Conservation (phyloP, 495 filamentous ascomycete species). For the Melanomma pulvis-pyrius region DNA sequence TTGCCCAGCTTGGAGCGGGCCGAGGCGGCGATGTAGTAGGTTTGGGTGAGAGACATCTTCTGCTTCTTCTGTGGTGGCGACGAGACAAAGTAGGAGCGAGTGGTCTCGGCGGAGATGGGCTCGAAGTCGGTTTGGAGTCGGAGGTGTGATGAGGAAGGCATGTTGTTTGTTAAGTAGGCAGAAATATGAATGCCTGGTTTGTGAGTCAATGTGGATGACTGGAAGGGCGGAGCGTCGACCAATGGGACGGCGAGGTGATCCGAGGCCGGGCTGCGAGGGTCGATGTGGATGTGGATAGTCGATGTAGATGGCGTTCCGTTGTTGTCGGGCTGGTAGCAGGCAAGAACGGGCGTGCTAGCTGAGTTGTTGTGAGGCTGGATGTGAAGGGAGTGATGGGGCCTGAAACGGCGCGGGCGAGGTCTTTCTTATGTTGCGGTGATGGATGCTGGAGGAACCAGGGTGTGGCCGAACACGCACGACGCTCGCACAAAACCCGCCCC, state of each 20-base stretch:
- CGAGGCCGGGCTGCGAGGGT: slow-evolving; percentile 31
- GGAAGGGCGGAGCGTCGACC: slow-evolving; percentile 21
- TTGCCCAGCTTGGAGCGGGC: slow-evolving; percentile 91
- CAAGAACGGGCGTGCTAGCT: neutral
- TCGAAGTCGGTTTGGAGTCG: slow-evolving; percentile 39
- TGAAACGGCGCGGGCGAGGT: slow-evolving; percentile 1
- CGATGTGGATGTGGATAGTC: neutral
- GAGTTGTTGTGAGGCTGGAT: neutral
- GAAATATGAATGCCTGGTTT: slow-evolving; percentile 31
- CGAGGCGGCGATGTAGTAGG: slow-evolving; percentile 95
- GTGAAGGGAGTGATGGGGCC: neutral
- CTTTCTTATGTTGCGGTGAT: slow-evolving; percentile 21
- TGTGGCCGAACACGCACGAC: slow-evolving; percentile 5
- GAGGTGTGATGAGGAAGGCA: slow-evolving; percentile 39
- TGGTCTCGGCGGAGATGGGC: slow-evolving; percentile 40
- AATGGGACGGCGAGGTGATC: slow-evolving; percentile 28
- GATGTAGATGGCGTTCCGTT: neutral
- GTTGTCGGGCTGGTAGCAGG: neutral
- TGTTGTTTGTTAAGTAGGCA: slow-evolving; percentile 28
- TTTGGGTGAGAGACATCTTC: slow-evolving; percentile 94
- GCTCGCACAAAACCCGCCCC: no score
- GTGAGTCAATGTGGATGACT: slow-evolving; percentile 39
- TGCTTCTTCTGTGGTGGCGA: slow-evolving; percentile 57
- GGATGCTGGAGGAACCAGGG: neutral
- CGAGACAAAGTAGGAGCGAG: slow-evolving; percentile 35